Conservation (phyloP, 371 early-diverging fungal species). For the Circinella minor region DNA sequence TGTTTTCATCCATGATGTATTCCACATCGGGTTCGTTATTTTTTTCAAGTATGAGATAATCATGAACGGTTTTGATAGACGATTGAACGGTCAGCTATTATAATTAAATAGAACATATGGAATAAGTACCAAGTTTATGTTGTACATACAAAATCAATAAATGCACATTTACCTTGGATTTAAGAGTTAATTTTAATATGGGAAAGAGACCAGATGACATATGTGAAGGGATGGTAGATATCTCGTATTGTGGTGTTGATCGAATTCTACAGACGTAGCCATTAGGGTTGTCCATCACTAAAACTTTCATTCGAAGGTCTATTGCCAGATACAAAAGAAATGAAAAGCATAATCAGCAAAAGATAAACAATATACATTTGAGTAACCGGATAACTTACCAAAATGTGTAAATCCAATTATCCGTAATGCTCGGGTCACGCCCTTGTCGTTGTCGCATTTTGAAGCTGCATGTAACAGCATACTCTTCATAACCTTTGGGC, state of each 20-base stretch:
- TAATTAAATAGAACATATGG: neutral
- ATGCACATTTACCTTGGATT: neutral
- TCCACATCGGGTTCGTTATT: neutral
- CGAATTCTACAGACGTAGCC: neutral
- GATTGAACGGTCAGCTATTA: neutral
- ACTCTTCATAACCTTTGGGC: too few species aligned
- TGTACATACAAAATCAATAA: neutral
- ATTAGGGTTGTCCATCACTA: neutral
- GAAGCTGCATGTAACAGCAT: too few species aligned
- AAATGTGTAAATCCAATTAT: too few species aligned
- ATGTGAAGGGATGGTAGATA: neutral
- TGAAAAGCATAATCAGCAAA: neutral
- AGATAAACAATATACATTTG: too few species aligned
- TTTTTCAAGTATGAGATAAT: neutral
- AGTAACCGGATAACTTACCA: too few species aligned
- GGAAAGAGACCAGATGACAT: neutral
- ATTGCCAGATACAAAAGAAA: too few species aligned
- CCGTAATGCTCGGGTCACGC: too few species aligned
- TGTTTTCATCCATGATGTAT: neutral
- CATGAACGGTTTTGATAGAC: neutral
- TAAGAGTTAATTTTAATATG: conserved; percentile 2
- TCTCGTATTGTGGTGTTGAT: neutral
- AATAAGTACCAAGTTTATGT: neutral
- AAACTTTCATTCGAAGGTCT: too few species aligned
- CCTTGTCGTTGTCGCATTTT: too few species aligned